A percentile compares a stretch with the other conserved stretches of the same genome.
Conservation (phyloP, 148 eudicot genomes). For the Fagopyrum homotropicum region DNA sequence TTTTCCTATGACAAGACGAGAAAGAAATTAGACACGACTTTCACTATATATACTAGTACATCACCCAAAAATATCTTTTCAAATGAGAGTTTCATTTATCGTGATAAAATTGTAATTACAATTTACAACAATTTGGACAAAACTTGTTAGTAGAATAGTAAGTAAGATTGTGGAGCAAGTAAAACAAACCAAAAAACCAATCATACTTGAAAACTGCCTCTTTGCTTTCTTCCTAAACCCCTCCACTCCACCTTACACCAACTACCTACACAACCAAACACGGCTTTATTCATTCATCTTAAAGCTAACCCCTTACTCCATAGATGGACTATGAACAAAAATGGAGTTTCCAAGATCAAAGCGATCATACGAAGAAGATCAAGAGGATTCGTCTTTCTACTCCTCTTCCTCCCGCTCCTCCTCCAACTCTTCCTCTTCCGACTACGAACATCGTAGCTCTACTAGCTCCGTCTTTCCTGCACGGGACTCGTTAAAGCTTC, state of each 20-base stretch:
- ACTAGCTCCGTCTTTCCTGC: background rate
- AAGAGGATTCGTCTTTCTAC: background rate
- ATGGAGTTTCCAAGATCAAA: background rate
- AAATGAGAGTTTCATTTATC: no score
- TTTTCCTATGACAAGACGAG: no score
- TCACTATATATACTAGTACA: no score
- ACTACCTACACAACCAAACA: no score
- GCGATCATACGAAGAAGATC: background rate
- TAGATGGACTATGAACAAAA: background rate
- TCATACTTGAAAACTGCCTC: constrained; percentile 3
- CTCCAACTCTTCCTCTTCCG: constrained; percentile 3
- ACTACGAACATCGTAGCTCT: background rate
- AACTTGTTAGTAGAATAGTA: background rate
- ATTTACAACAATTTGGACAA: no score
- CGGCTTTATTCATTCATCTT: background rate
- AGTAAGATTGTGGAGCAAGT: constrained; percentile 10
- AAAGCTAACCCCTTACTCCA: background rate
- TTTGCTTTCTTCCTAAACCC: constrained; percentile 1
- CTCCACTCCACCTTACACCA: background rate
- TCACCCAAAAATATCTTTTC: no score
- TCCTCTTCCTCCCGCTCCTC: constrained; percentile 1
- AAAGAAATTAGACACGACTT: no score
- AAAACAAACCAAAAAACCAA: background rate
- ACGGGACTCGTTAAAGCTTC: background rate
- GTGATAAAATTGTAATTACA: no score